phyloP scores from a whole-genome alignment of 331 rosid genomes.

The Quercus tomentella region DNA sequence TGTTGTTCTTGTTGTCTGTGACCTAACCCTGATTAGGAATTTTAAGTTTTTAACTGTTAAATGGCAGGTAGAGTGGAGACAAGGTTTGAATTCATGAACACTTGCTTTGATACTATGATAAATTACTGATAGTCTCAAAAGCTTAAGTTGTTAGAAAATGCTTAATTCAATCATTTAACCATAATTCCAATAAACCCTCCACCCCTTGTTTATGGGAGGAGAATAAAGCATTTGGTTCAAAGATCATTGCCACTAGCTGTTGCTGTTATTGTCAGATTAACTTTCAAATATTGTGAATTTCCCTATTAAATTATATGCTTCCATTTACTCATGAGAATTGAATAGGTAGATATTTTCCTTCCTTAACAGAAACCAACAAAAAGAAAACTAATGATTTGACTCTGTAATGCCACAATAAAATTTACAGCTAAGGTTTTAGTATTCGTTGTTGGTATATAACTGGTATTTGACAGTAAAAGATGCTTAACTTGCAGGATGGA shows the following conservation, averaged over 20 bases:
- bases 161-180: too few species aligned
- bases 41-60: too few species aligned
- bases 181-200: too few species aligned
- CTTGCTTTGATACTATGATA: too few species aligned
- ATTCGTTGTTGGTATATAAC: slow-evolving; percentile 6
- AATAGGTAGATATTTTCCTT: neutral
- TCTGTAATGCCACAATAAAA: neutral
- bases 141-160: too few species aligned
- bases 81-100: too few species aligned
- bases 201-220: neutral
- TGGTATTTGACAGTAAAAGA: slow-evolving; percentile 11
- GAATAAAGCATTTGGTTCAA: neutral
- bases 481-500: slow-evolving; percentile 64
- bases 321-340: neutral
- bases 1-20: too few species aligned
- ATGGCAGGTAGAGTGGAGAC: too few species aligned
- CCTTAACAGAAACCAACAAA: neutral
- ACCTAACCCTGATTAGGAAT: too few species aligned
- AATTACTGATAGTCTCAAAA: too few species aligned
- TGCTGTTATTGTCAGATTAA: neutral
- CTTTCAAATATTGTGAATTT: neutral
- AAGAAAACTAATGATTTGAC: neutral
- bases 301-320: neutral
- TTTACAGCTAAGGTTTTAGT: neutral
- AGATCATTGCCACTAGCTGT: neutral